These are phyloP conservation scores for Umbelopsis ramanniana DNA, from an alignment of 192 early-diverging fungal genomes.

Conservation along the genomic window DNA sequence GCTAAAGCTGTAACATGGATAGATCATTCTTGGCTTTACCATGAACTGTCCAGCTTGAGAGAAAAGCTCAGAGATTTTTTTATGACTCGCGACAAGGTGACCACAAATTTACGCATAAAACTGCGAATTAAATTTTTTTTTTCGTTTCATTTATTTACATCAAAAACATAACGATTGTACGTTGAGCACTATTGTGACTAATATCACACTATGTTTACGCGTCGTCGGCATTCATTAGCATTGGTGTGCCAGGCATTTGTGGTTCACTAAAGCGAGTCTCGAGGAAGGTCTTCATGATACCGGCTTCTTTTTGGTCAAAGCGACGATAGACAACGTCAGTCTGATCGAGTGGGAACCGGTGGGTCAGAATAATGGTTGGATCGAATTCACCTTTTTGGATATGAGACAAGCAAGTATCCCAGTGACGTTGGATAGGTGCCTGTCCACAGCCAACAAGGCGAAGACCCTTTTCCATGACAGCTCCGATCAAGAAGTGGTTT, in stretches of 20 bases:
- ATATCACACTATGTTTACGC: slow-evolving; percentile 1
- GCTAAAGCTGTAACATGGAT: neutral
- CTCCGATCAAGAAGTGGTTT: slow-evolving; percentile 46
- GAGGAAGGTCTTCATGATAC: slow-evolving; percentile 54
- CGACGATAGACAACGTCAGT: slow-evolving; percentile 41
- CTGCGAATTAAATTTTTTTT: no score
- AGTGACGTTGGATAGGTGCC: slow-evolving; percentile 50
- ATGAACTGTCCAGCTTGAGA: slow-evolving; percentile 11
- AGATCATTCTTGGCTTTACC: neutral
- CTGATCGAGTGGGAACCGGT: slow-evolving; percentile 45
- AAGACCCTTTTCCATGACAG: slow-evolving; percentile 50
- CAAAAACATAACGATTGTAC: neutral
- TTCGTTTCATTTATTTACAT: neutral
- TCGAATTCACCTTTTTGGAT: slow-evolving; percentile 46
- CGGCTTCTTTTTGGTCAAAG: slow-evolving; percentile 53
- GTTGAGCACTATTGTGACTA: neutral
- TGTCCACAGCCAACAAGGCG: slow-evolving; percentile 48
- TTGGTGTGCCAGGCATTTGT: slow-evolving; percentile 29
- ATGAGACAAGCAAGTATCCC: slow-evolving; percentile 42
- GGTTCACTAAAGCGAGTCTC: slow-evolving; percentile 21
- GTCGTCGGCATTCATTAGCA: slow-evolving; percentile 45
- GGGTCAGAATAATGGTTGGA: slow-evolving; percentile 52
- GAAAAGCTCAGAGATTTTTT: neutral
- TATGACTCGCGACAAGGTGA: neutral
- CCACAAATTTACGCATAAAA: neutral